phyloP scores from a whole-genome alignment of 345 rosid species.

The Lumnitzera racemosa region DNA sequence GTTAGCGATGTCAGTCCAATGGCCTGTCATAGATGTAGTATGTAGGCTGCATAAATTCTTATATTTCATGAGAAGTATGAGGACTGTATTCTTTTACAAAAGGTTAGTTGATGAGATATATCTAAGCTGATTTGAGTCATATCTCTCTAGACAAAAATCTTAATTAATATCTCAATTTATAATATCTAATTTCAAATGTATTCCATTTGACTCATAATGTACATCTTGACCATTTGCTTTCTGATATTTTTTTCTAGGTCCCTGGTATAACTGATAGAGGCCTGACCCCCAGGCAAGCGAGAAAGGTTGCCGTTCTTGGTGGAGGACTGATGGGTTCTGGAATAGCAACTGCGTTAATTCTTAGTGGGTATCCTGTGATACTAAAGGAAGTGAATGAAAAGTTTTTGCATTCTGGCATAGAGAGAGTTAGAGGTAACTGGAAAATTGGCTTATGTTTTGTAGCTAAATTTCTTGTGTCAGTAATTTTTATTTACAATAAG shows the following conservation, averaged over 20 bases:
- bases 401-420: constrained; percentile 77
- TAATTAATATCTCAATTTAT: no score
- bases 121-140: no score
- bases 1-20: no score
- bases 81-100: no score
- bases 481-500: background rate
- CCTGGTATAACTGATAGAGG: constrained; percentile 88
- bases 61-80: no score
- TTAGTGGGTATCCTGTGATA: constrained; percentile 70
- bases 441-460: background rate
- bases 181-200: no score
- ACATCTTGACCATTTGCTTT: no score
- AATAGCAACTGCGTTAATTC: constrained; percentile 83
- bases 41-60: no score
- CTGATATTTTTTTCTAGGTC: constrained; percentile 36
- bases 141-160: no score
- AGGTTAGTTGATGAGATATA: no score
- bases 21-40: no score
- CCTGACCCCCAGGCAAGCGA: constrained; percentile 60
- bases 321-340: constrained; percentile 99
- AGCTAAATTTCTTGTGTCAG: background rate
- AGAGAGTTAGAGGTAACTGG: constrained; percentile 64
- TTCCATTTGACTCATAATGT: no score
- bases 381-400: constrained; percentile 89
- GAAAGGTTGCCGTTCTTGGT: constrained; percentile 84